phyloP scores from a whole-genome alignment of 2,329 filamentous ascomycete species.

The Alternaria sp. region DNA sequence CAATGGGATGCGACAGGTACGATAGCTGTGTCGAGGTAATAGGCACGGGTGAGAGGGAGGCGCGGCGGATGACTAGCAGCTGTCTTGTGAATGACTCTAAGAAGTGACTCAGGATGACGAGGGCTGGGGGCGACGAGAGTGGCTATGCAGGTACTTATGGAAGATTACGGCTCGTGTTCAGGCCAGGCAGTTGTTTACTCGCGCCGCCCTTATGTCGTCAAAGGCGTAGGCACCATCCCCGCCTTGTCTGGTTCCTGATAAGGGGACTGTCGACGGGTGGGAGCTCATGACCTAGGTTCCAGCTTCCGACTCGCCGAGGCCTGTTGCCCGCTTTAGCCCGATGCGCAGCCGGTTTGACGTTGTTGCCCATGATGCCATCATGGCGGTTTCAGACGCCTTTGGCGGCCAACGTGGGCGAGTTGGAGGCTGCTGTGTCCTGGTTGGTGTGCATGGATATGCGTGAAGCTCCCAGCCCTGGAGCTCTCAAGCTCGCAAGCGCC shows the following conservation, averaged over 20 bases:
- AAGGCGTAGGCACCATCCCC: constrained; percentile 35
- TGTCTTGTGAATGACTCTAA: constrained; percentile 45
- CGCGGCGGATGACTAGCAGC: constrained; percentile 37
- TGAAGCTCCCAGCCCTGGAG: constrained; percentile 9
- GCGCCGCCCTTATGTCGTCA: constrained; percentile 34
- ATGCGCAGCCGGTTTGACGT: constrained; percentile 35
- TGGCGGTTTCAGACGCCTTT: constrained; percentile 41
- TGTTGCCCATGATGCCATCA: constrained; percentile 39
- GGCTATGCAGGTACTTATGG: constrained; percentile 36
- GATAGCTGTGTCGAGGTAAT: constrained; percentile 28
- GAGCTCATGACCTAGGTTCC: constrained; percentile 26
- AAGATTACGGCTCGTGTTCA: constrained; percentile 23
- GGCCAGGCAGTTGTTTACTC: constrained; percentile 25
- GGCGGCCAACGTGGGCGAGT: constrained; percentile 43
- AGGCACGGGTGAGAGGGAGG: constrained; percentile 32
- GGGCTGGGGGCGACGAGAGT: constrained; percentile 30
- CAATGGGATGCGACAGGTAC: constrained; percentile 12
- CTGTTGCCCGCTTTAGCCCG: constrained; percentile 28
- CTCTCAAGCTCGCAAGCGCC: constrained; percentile 9
- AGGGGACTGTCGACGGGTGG: constrained; percentile 32
- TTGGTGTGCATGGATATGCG: constrained; percentile 10
- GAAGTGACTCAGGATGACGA: constrained; percentile 41
- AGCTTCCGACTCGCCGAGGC: constrained; percentile 42
- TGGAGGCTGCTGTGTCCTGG: constrained; percentile 34
- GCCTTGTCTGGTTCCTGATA: constrained; percentile 35